A percentile compares a stretch with the other conserved stretches of the same genome.
Conservation (phyloP, 768 basidiomycete species). For the Rhizopogon vinicolor region DNA sequence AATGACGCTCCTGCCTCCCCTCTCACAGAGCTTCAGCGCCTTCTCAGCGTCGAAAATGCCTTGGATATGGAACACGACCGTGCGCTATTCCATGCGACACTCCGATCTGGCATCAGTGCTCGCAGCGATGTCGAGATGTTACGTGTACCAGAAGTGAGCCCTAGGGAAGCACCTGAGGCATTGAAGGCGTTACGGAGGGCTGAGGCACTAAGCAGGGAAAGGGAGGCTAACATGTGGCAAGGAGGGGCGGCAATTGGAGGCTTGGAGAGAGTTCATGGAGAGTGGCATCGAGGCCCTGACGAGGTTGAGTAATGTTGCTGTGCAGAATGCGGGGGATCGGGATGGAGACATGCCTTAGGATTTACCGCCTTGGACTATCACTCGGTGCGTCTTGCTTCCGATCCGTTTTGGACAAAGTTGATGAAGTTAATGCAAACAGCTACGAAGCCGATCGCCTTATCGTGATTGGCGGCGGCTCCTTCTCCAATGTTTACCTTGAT, state of each 20-base stretch:
- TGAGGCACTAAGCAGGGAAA: too few species aligned
- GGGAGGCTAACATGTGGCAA: too few species aligned
- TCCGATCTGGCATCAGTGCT: neutral
- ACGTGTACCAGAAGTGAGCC: too few species aligned
- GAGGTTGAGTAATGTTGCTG: constrained; percentile 42
- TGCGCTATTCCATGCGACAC: neutral
- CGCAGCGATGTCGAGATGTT: neutral
- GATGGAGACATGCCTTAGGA: constrained; percentile 16
- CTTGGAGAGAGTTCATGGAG: constrained; percentile 67
- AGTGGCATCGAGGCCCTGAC: constrained; percentile 67
- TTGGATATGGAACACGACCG: neutral
- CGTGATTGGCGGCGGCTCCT: constrained; percentile 69
- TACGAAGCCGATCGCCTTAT: constrained; percentile 73
- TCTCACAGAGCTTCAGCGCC: neutral
- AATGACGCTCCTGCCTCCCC: neutral
- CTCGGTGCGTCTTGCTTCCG: constrained; percentile 34
- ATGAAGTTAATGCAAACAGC: constrained; percentile 23
- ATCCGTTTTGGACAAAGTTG: neutral
- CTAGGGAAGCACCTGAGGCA: too few species aligned
- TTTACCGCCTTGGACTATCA: constrained; percentile 76
- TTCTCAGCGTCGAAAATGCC: neutral
- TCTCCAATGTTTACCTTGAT: constrained; percentile 77
- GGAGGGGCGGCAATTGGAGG: too few species aligned
- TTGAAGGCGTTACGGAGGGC: too few species aligned
- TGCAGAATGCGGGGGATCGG: constrained; percentile 6